Evolutionary conservation across 2,329 filamentous ascomycete species (phyloP), one percentile per base, ranked within the genome.

Genomic region (Harringtonia aguacate): DNA sequence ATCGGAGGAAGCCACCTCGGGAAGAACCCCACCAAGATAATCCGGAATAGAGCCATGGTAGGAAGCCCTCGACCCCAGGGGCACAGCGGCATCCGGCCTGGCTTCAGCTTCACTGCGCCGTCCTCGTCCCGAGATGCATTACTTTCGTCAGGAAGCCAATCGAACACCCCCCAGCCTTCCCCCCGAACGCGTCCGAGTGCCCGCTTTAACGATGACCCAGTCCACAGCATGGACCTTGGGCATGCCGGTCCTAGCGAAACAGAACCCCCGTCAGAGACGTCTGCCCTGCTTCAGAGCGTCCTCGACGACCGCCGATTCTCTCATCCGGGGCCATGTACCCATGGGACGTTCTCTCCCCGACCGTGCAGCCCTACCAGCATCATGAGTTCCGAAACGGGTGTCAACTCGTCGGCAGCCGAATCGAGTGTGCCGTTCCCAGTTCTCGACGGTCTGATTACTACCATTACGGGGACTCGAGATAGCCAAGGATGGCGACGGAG

Each of bases 301-400:
- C 52, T 61, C 34, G 52, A 64, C 46, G 55, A 60, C 44, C 52
- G 53, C 45, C 61, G 66, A 31, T 60, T 53, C 28, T 62, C 60
- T 6, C 69, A 73, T 50, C 61, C 67, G 10, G 71, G 69, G 18
- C 58, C 61, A 43, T 86, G 81, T 65, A 72, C 74, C 54, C 83
- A 92, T 63, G 86, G 85, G 53, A 84, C 84, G 15, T 86, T 89
- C 56, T 87, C 84, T 36, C 81, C 84, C 2, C 68, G 78, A 31
- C 73, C 82, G 1, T 65, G 63, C 37, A 76, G 72, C 40, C 69
- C 71, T 4, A 55, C 59, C 29, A 65, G 61, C 36, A 57, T 58
- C 31, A 50, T 53, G 15, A 56, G 56, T 46, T 55, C 53, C 27
- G 58, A 52, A 20, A 59, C 51, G 43, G 60, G 42, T 50, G 58